Base-by-base conservation (phyloP, 768 basidiomycete genomes). In the Postia placenta region DNA sequence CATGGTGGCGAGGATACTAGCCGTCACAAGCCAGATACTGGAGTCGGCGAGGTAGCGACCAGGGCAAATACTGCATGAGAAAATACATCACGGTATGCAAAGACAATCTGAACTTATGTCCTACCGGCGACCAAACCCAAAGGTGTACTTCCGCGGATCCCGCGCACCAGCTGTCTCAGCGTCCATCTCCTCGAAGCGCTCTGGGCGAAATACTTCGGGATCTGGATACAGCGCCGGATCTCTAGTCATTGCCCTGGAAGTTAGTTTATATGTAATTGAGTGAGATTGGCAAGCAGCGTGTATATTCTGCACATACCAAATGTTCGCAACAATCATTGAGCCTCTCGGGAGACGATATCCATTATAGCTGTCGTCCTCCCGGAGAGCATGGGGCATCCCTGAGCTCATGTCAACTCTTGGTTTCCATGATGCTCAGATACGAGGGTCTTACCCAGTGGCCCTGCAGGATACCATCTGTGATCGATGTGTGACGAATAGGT, bases 11-110 rank as follows among this genome's bases (percentile, higher is more conserved):
- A 76, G 55, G 15, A 79, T 64, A 49, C 64, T 68, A 1, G 74
- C 70, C 11, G 69, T 66, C 42, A 73, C 69, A 26, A 71, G 56
- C 72, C 72, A 80, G n/a, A 74, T 60, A 45, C 63, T 70, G 5
- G 67, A 54, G 45, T 78, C 74, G 2, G 74, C 79, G 40, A 81
- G 70, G 54, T 76, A 67, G 27, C 73, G 66, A 12, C 80, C 79
- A 6, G 79, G 77, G 52, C 79, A 82, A 44, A 73, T 70, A 52
- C 76, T 76, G 42, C 38, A 33, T 15, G 30, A 7, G 30, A 33
- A 33, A 33, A 33, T 33, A 7, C 30, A 33, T 33, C 9, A 7
- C 15, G 30, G 30, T 33, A 33, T 33, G 15, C 7, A 33, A 33
- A 15, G 30, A 15, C 9, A 33, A n/a, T n/a, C n/a, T n/a, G n/a